Base-by-base conservation (phyloP, 306 rosid species). In the Datisca glomerata region DNA sequence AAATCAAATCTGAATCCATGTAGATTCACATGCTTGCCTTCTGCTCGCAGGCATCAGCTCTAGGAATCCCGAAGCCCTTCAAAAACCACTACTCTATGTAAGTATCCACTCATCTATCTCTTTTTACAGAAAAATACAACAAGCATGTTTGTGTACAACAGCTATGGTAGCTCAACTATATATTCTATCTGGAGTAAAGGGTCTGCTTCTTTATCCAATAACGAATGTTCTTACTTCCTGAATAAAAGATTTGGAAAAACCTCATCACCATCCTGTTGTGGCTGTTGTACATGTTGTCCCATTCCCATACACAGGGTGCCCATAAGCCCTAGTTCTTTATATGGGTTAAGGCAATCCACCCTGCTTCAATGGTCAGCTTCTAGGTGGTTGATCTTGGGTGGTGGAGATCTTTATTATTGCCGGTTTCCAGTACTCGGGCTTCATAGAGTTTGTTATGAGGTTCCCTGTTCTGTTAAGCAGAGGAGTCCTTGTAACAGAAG, bases 331-430 rank as follows among this genome's bases (percentile, higher is more conserved):
- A 51, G 59, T 51, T 56, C 56, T 61, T 47, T 75, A 8, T 70
- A 45, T 69, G 98, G 96, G 32, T 59, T 77, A 64, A 80, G 86
- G 74, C 98, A 91, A 47, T 84, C 84, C 35, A 25, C 79, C 28
- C 45, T 89, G 60, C 81, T 89, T 66, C 95, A 70, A 25, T 57
- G 77, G 70, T 62, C 92, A 18, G 69, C 72, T 48, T 70, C 69
- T 59, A 80, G 85, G 65, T 80, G 82, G 72, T 50, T 91, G 68
- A 51, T 71, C 51, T 66, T 80, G 64, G 65, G 73, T 22, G 51
- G 66, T 16, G 46, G 69, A 22, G 72, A 77, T 38, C 54, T 59
- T 43, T 72, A 37, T 55, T 31, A 43, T 67, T 38, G 63, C 19
- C 52, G 67, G 61, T 39, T 63, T 53, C 79, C 78, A 21, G 56